phyloP scores from a whole-genome alignment of 2,329 filamentous ascomycete species.

The Teratosphaeria destructans region DNA sequence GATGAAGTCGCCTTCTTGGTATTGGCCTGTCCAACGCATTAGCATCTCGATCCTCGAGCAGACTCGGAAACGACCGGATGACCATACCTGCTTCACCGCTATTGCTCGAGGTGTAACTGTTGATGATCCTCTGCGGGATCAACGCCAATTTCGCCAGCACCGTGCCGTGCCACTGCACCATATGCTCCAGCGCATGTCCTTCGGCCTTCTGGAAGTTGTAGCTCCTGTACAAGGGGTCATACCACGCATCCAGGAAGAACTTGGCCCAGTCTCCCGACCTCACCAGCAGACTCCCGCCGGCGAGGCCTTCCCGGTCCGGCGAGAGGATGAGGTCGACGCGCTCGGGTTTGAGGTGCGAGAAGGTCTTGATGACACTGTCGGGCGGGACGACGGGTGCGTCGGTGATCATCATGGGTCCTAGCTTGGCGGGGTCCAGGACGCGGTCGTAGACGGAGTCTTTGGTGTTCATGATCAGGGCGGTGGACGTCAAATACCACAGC shows the following conservation, averaged over 20 bases:
- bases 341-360: conserved; percentile 64
- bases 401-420: conserved; percentile 73
- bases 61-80: not conserved
- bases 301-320: conserved; percentile 73
- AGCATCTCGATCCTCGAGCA: not conserved
- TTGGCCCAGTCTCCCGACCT: conserved; percentile 80
- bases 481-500: conserved; percentile 79
- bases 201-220: conserved; percentile 98
- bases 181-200: conserved; percentile 67
- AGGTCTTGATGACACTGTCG: conserved; percentile 94
- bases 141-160: conserved; percentile 82
- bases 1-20: conserved; percentile 75
- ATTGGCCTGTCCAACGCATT: conserved; percentile 33
- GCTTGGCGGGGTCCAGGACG: conserved; percentile 54
- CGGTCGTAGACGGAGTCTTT: conserved; percentile 57
- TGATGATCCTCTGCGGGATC: conserved; percentile 75
- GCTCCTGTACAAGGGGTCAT: conserved; percentile 80
- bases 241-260: conserved; percentile 92
- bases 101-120: conserved; percentile 53
- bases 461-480: conserved; percentile 83
- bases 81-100: not conserved
- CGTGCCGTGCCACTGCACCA: conserved; percentile 78
- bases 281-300: conserved; percentile 67
- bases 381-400: conserved; percentile 83
- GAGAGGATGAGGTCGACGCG: conserved; percentile 74